Conservation (phyloP, 73 alveolate species). For the Stentor coeruleus region DNA sequence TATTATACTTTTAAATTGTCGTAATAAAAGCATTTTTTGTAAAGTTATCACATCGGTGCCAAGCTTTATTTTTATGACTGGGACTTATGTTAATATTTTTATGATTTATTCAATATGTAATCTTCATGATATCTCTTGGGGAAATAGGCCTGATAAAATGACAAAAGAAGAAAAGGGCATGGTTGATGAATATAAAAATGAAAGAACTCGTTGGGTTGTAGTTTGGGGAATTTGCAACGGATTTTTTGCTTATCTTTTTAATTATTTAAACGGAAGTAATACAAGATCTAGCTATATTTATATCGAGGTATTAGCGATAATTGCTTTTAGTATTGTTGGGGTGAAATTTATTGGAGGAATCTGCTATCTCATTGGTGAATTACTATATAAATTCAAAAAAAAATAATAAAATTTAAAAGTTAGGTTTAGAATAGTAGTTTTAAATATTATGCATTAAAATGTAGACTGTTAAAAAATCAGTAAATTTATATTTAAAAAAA, state of each 20-base stretch:
- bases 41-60: constrained; percentile 41
- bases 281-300: not conserved
- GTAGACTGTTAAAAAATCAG: too few species aligned
- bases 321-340: not conserved
- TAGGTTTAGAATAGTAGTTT: too few species aligned
- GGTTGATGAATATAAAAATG: not conserved
- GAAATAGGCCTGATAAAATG: constrained; percentile 54
- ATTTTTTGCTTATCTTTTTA: constrained; percentile 3
- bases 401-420: too few species aligned
- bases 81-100: constrained; percentile 51
- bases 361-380: not conserved
- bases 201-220: constrained; percentile 23
- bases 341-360: constrained; percentile 13
- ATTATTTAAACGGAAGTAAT: not conserved
- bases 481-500: too few species aligned
- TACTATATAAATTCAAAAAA: too few species aligned
- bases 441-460: too few species aligned
- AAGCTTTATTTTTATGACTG: constrained; percentile 39
- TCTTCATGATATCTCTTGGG: constrained; percentile 70
- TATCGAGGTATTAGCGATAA: not conserved
- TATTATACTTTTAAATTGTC: too few species aligned
- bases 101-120: constrained; percentile 57
- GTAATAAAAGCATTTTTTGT: not conserved
- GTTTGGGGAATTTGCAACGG: constrained; percentile 12
- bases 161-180: not conserved